These are phyloP conservation scores for Multifurca ochricompacta DNA, from an alignment of 768 basidiomycete species.

Conservation along the genomic window DNA sequence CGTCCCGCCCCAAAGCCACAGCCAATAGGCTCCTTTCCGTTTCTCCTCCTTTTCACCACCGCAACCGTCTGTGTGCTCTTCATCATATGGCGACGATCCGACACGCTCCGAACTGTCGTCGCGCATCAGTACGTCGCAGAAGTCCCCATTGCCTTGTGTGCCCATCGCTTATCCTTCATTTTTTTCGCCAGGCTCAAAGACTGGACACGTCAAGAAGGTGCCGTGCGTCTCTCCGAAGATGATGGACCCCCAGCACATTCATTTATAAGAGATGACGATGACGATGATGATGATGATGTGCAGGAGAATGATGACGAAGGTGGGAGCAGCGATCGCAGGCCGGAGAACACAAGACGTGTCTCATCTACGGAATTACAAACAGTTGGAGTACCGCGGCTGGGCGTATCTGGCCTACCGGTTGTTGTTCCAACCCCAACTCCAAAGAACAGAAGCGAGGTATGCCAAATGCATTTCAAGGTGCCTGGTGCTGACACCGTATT, in stretches of 20 bases:
- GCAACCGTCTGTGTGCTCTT: constrained; percentile 50
- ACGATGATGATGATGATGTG: constrained; percentile 32
- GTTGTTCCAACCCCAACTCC: background rate
- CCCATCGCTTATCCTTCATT: background rate
- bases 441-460: constrained; percentile 1
- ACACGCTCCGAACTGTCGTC: constrained; percentile 44
- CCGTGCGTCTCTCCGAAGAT: constrained; percentile 57
- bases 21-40: constrained; percentile 48
- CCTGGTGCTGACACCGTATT: background rate
- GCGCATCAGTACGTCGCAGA: constrained; percentile 46
- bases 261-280: constrained; percentile 50
- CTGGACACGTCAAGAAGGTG: constrained; percentile 43
- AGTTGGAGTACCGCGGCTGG: background rate
- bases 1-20: constrained; percentile 50
- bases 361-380: background rate
- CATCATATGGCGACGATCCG: constrained; percentile 53
- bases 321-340: constrained; percentile 28
- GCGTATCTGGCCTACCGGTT: background rate
- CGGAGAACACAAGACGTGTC: background rate
- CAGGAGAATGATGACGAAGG: constrained; percentile 35
- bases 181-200: constrained; percentile 42
- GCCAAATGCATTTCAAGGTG: background rate
- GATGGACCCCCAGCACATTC: constrained; percentile 58
- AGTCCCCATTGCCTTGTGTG: background rate
- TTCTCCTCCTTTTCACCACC: constrained; percentile 47